Evolutionary conservation across 192 early-diverging fungal species (phyloP), one percentile per base, ranked within the genome.

Genomic region (Rhizophagus sp.): DNA sequence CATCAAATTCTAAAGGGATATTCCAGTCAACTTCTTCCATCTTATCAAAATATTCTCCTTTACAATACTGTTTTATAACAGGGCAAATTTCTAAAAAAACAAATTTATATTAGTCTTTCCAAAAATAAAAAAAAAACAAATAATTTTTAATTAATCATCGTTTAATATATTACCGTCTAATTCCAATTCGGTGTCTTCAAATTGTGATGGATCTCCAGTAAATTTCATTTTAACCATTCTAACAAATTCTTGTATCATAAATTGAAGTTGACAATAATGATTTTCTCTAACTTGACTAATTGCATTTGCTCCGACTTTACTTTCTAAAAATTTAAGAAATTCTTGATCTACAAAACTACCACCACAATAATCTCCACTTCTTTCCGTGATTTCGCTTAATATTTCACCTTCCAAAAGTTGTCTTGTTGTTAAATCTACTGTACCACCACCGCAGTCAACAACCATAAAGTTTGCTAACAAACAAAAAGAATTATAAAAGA

Each of bases 371-470:
- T 39, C 52, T 22, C 52, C 50, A 24, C 17, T 61, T 30, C 30
- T 52, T 27, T 75, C 73, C 4, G n/a, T 75, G 12, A 30, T 61
- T 75, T 75, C 30, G 9, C 30, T 62, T 61, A 75, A 36, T 36
- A 19, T 33, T 13, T 52, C 57, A n/a, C 22, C 25, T 25, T 27
- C 2, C 25, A 75, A 62, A 1, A 57, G 27, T 6, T 34, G 33
- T 24, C 12, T 44, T 62, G 68, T 82, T 87, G 75, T 90, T 76
- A 88, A 80, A 85, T 90, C 88, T 0, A 90, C 87, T 4, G 87
- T 88, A 68, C 86, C 86, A 44, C 88, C 88, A 77, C 88, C 87
- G 27, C 84, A 87, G 82, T 90, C 88, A 76, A 86, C 87, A 62
- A 90, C 84, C 87, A 90, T 88, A 68, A 90, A 88, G 4, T 84